Evolutionary conservation across 192 early-diverging fungal genomes (phyloP), one percentile per base, ranked within the genome.

Genomic region (Rhizoclosmatium globosum): DNA sequence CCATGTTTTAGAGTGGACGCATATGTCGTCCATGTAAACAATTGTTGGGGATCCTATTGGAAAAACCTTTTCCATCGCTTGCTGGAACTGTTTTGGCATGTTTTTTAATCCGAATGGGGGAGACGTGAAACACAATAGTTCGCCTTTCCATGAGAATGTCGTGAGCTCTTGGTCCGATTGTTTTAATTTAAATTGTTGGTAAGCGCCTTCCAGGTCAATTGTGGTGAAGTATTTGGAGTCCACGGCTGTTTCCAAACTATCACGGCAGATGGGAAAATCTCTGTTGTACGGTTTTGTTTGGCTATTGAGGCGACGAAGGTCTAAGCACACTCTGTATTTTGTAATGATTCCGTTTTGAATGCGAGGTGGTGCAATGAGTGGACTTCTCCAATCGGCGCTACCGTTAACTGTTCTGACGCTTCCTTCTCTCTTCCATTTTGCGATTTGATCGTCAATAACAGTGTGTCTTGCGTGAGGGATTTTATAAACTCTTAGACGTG

Each of bases 21-120:
- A 67, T 13, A 67, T 38, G 21, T 67, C 44, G 65, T 67, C 65
- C 23, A 67, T 67, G 44, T 67, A 67, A 21, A 67, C 61, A 13
- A 62, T 62, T 4, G 61, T 62, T n/a, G 61, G 61, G 4, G 61
- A 11, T 7, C 6, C 43, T 13, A 11, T 4, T 13, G 15, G 23
- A 43, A 67, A 67, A 44, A 67, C 15, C 6, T 44, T 67, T 7
- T 67, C 65, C 65, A 67, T 67, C 9, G 21, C 4, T 67, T 67
- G n/a, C 43, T 67, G 65, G 42, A 67, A 67, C 21, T 67, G 65
- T 15, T 3, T 21, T 39, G 65, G 65, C 39, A 67, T 44, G 43
- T 38, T 67, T 3, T 21, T 3, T 9, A 67, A 21, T 38, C 65
- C 65, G 21, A 67, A 67, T 67, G 65, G 65, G 23, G 65, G 65